These are phyloP conservation scores for Plasmodium vivax DNA, from an alignment of 169 alveolate species.

Conservation along the genomic window DNA sequence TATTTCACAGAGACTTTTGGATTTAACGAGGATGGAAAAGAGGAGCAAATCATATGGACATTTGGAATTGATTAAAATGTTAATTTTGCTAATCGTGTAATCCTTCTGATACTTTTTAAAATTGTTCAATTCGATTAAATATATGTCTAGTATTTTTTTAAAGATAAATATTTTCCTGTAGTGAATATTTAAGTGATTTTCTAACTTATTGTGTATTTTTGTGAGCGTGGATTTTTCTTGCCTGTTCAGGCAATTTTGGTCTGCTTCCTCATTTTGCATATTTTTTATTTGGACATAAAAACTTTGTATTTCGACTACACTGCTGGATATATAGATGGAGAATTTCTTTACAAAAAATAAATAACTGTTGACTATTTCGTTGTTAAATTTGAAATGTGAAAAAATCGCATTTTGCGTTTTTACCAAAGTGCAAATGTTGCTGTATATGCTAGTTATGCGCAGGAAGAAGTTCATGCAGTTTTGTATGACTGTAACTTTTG, in stretches of 20 bases:
- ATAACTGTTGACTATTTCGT: constrained; percentile 23
- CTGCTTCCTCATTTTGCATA: background rate
- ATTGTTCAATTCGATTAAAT: constrained; percentile 57
- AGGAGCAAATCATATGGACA: constrained; percentile 58
- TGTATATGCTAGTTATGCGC: constrained; percentile 35
- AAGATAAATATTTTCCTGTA: constrained; percentile 35
- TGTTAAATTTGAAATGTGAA: constrained; percentile 18
- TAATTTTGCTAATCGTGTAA: constrained; percentile 16
- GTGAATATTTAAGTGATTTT: constrained; percentile 4
- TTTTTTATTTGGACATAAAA: constrained; percentile 35
- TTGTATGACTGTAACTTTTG: constrained; percentile 9
- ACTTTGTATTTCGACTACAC: constrained; percentile 33
- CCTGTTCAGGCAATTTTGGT: background rate
- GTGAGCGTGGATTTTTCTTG: background rate
- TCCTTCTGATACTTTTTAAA: constrained; percentile 41
- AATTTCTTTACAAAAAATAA: constrained; percentile 31
- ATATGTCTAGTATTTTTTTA: constrained; percentile 45
- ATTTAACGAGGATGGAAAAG: constrained; percentile 38
- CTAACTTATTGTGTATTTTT: background rate
- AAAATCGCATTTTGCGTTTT: constrained; percentile 22
- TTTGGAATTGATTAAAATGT: constrained; percentile 12
- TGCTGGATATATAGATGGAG: constrained; percentile 4
- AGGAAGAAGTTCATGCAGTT: constrained; percentile 49
- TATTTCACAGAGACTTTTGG: constrained; percentile 33
- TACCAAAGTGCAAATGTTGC: constrained; percentile 7